Conservation (phyloP, 306 rosid species). For the Malus orientalis region DNA sequence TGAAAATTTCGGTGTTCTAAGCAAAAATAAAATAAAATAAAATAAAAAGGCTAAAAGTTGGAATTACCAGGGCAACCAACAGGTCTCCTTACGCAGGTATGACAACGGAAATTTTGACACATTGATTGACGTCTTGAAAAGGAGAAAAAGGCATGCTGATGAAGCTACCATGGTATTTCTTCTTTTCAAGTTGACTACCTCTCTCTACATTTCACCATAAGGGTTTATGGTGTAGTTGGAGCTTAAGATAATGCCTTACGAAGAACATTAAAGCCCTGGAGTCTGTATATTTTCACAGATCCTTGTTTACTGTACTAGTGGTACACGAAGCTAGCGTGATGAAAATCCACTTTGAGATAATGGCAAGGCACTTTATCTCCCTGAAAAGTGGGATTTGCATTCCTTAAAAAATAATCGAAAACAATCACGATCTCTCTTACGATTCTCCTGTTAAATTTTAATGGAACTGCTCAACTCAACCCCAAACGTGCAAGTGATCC, state of each 20-base stretch:
- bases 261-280: neutral
- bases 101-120: neutral
- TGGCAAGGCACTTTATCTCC: no score
- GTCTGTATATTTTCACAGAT: neutral
- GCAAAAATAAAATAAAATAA: neutral
- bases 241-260: neutral
- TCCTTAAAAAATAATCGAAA: neutral
- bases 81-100: neutral
- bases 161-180: neutral
- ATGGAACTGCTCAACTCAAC: neutral
- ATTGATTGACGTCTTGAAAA: neutral
- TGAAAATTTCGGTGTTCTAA: neutral
- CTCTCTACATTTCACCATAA: neutral
- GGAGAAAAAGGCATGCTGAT: neutral
- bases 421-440: neutral
- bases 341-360: no score
- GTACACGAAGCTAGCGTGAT: neutral
- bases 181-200: no score
- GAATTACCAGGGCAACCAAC: neutral
- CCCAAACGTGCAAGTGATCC: neutral
- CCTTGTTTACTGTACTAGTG: neutral
- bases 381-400: neutral
- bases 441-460: neutral
- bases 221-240: neutral
- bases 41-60: no score